phyloP scores from a whole-genome alignment of 257 asterid genomes.

The Craterostigma plantagineum region DNA sequence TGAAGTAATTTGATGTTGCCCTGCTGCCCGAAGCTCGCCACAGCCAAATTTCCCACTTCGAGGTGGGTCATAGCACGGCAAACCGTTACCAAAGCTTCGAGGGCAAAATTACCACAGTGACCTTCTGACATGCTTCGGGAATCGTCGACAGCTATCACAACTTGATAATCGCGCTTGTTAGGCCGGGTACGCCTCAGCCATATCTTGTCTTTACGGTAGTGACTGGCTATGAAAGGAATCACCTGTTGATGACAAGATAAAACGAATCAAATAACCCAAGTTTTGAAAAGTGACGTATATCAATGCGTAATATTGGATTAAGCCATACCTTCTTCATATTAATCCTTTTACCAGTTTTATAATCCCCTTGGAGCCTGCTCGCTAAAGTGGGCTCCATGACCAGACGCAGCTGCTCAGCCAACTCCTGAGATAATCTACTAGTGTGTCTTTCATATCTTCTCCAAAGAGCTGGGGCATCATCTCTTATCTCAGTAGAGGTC shows the following conservation, averaged over 20 bases:
- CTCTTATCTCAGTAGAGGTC: slow-evolving; percentile 27
- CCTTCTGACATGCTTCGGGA: slow-evolving; percentile 88
- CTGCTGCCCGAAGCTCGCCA: slow-evolving; percentile 85
- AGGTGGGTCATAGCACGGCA: slow-evolving; percentile 96
- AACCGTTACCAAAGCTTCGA: slow-evolving; percentile 83
- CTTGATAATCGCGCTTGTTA: slow-evolving; percentile 86
- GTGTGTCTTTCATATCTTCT: slow-evolving; percentile 52
- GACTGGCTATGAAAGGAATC: slow-evolving; percentile 78
- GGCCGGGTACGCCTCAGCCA: slow-evolving; percentile 90
- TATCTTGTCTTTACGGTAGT: slow-evolving; percentile 72
- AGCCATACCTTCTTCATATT: slow-evolving; percentile 73
- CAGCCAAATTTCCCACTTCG: slow-evolving; percentile 81
- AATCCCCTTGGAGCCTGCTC: slow-evolving; percentile 92
- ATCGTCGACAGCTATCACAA: slow-evolving; percentile 89
- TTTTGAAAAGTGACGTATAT: not conserved
- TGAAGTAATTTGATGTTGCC: slow-evolving; percentile 70
- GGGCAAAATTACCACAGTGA: slow-evolving; percentile 56
- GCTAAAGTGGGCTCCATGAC: slow-evolving; percentile 92
- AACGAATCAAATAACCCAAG: not conserved
- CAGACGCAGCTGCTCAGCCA: slow-evolving; percentile 85
- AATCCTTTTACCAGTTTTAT: slow-evolving; percentile 90
- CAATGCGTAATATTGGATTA: not conserved
- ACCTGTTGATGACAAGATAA: slow-evolving; percentile 31
- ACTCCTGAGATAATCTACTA: slow-evolving; percentile 74
- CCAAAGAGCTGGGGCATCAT: slow-evolving; percentile 55